phyloP scores from a whole-genome alignment of 345 rosid genomes.

The Mangifera indica region DNA sequence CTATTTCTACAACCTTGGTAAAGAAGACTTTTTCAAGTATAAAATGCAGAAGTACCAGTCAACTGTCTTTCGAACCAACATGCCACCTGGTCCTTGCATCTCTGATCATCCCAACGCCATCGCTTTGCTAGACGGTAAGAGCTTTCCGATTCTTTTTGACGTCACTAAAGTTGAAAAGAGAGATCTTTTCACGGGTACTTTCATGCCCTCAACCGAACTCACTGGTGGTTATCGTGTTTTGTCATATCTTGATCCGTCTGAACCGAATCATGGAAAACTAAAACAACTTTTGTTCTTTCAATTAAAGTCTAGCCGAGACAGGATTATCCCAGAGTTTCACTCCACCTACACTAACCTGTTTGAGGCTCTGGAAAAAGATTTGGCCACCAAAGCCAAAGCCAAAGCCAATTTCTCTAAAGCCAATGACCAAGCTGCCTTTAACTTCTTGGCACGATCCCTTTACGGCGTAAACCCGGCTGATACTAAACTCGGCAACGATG shows the following conservation, averaged over 20 bases:
- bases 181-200: slow-evolving; percentile 86
- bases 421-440: slow-evolving; percentile 64
- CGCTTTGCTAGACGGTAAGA: slow-evolving; percentile 82
- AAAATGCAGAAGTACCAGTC: slow-evolving; percentile 64
- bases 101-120: slow-evolving; percentile 61
- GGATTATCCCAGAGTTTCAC: slow-evolving; percentile 73
- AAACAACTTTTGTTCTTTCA: slow-evolving; percentile 65
- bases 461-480: slow-evolving; percentile 58
- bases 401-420: slow-evolving; percentile 49
- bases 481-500: slow-evolving; percentile 62
- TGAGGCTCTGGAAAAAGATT: slow-evolving; percentile 49
- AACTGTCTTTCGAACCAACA: slow-evolving; percentile 63
- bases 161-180: slow-evolving; percentile 74
- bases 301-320: slow-evolving; percentile 51
- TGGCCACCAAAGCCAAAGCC: slow-evolving; percentile 62
- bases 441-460: slow-evolving; percentile 56
- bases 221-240: slow-evolving; percentile 85
- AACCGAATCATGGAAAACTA: slow-evolving; percentile 69
- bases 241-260: slow-evolving; percentile 85
- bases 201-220: slow-evolving; percentile 75
- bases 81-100: slow-evolving; percentile 85
- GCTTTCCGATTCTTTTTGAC: slow-evolving; percentile 85
- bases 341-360: slow-evolving; percentile 50
- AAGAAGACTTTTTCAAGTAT: slow-evolving; percentile 71
- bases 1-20: slow-evolving; percentile 69